phyloP scores from a whole-genome alignment of 495 filamentous ascomycete species.

The Aspergillus olivimuriae region DNA sequence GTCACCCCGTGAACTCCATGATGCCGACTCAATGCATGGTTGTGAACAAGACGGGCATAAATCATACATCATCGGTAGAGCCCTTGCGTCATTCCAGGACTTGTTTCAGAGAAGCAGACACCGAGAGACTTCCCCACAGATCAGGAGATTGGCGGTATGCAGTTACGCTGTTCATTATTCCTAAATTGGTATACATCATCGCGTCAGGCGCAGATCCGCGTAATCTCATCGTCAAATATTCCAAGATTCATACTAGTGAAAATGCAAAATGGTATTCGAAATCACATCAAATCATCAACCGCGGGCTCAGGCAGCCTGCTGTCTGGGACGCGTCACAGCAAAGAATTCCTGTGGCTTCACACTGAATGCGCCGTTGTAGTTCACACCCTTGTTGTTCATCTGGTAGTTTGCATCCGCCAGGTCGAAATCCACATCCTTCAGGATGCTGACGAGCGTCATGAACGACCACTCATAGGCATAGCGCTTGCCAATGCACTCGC shows the following conservation, averaged over 20 bases:
- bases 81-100: too few relatives aligned
- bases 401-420: slow-evolving; percentile 36
- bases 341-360: slow-evolving; percentile 29
- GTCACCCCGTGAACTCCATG: too few relatives aligned
- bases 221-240: too few relatives aligned
- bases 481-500: slow-evolving; percentile 58
- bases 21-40: too few relatives aligned
- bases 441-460: slow-evolving; percentile 31
- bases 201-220: too few relatives aligned
- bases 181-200: too few relatives aligned
- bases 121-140: too few relatives aligned
- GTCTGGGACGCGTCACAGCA: slow-evolving; percentile 12
- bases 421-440: slow-evolving; percentile 38
- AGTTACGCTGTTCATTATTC: too few relatives aligned
- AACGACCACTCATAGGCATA: slow-evolving; percentile 59
- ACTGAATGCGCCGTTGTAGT: slow-evolving; percentile 35
- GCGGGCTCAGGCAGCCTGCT: neutral
- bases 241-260: neutral
- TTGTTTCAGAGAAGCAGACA: too few relatives aligned
- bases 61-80: too few relatives aligned
- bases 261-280: neutral
- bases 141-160: too few relatives aligned
- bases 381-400: slow-evolving; percentile 16
- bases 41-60: too few relatives aligned
- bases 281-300: neutral